These are phyloP conservation scores for Neostapfia colusana DNA, from an alignment of 176 grass and related monocot species.

Conservation along the genomic window DNA sequence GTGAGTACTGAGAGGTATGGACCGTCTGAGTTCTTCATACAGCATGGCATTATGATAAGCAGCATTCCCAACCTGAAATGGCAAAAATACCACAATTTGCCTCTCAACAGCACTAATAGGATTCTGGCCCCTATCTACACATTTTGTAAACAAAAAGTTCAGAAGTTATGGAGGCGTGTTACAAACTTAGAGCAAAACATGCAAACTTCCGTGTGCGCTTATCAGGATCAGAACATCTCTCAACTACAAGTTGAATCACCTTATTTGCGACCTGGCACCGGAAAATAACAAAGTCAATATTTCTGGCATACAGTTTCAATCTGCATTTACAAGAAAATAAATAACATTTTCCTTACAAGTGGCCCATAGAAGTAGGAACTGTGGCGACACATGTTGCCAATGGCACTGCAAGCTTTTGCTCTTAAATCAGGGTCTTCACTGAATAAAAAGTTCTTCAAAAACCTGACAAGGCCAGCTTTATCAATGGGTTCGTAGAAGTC, in stretches of 20 bases:
- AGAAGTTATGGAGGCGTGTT: conserved; percentile 1
- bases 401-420: conserved; percentile 97
- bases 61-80: conserved; percentile 84
- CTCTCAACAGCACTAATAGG: conserved; percentile 5
- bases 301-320: conserved; percentile 15
- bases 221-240: conserved; percentile 87
- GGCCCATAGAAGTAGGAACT: conserved; percentile 81
- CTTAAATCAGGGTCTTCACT: conserved; percentile 79
- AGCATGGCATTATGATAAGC: conserved; percentile 94
- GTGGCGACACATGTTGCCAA: conserved; percentile 98
- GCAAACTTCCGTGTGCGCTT: conserved; percentile 93
- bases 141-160: neutral
- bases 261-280: conserved; percentile 57
- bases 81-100: neutral
- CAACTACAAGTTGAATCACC: conserved; percentile 81
- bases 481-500: conserved; percentile 87
- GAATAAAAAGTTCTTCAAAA: conserved; percentile 66
- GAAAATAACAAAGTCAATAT: conserved; percentile 34
- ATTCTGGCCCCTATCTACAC: neutral
- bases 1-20: conserved; percentile 85
- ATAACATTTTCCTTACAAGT: conserved; percentile 64
- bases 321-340: conserved; percentile 7
- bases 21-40: conserved; percentile 72
- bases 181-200: conserved; percentile 88
- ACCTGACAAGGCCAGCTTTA: conserved; percentile 68